Evolutionary conservation across 2,329 filamentous ascomycete genomes (phyloP).

Genomic region (Simplicillium aogashimaense): DNA sequence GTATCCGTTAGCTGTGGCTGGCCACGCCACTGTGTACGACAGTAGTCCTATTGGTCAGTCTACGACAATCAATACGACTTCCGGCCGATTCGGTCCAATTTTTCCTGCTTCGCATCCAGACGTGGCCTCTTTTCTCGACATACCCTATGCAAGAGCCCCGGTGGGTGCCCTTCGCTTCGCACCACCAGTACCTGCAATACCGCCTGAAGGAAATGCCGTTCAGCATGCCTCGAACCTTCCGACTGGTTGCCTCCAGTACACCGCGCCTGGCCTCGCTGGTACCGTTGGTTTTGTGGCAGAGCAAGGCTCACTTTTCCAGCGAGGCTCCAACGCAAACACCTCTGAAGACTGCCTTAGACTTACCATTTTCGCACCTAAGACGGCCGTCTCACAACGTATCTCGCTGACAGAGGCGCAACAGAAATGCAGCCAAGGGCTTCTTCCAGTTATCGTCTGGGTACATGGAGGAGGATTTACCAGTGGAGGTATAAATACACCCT

Average conservation of each 20-base stretch:
- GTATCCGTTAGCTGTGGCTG: no score
- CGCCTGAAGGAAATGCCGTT: background rate
- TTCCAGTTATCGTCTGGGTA: background rate
- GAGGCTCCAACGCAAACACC: background rate
- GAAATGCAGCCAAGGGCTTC: background rate
- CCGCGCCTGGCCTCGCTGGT: no score
- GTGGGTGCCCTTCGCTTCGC: slow-evolving; percentile 4
- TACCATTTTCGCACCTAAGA: slow-evolving; percentile 1
- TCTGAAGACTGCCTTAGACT: slow-evolving; percentile 1
- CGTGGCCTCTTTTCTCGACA: slow-evolving; percentile 2
- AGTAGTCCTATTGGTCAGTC: no score
- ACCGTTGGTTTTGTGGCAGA: no score
- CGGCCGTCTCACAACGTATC: no score
- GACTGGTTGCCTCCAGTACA: slow-evolving; percentile 3
- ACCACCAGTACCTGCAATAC: background rate
- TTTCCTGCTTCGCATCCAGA: no score
- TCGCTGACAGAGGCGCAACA: no score
- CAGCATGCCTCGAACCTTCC: slow-evolving; percentile 2
- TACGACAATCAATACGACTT: no score
- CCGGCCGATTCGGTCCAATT: no score
- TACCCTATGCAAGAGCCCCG: slow-evolving; percentile 9
- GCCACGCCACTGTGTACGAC: no score
- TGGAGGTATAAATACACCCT: background rate
- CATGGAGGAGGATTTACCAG: background rate
- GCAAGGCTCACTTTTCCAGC: no score